Evolutionary conservation across 1,139 yeast genomes (phyloP), one percentile per base, ranked within the genome.

Genomic region (Debaryomyces psychrophilus): DNA sequence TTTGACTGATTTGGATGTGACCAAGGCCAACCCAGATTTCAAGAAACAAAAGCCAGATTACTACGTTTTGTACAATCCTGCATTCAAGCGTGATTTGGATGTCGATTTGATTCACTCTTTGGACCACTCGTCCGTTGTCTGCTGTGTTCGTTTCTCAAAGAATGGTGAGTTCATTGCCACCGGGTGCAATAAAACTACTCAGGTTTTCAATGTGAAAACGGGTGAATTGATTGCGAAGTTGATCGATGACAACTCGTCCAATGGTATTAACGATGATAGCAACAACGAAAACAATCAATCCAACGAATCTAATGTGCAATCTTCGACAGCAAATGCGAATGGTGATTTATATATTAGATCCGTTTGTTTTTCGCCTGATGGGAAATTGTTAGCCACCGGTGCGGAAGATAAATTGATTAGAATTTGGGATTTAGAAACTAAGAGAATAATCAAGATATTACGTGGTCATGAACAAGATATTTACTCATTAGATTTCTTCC

Each of bases 381-480:
- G 98, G 46, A 89, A 90, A 68, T 87, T 82, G 59, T 79, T 93
- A 61, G 98, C 98, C 28, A 93, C 98, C 14, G 99, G 99, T 62
- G 98, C 98, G 36, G 99, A 93, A 71, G 99, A 93, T 71, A 90
- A 90, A 69, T 84, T 90, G 63, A 93, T 93, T 59, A 82, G 99
- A 68, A 92, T 93, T 62, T 93, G 99, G 99, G 97, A 93, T 67
- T 82, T 93, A 65, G 81, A 87, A 44, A 83, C 95, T 34, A 83
- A 92, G 68, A 83, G 93, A 61, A 89, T 93, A 60, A 85, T 89
- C 51, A 89, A 90, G 73, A 83, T 90, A 52, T 82, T 93, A 67
- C 81, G 87, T 54, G 99, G 99, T 44, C 99, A 93, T 65, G 98
- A 92, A 68, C 99, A 93, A 71, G 99, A 93, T 70, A 92, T 93